Percentiles rank a stretch among this genome's conserved stretches.
Evolutionary conservation across 768 basidiomycete genomes (phyloP).

Genomic region (Psilocybe sp.): DNA sequence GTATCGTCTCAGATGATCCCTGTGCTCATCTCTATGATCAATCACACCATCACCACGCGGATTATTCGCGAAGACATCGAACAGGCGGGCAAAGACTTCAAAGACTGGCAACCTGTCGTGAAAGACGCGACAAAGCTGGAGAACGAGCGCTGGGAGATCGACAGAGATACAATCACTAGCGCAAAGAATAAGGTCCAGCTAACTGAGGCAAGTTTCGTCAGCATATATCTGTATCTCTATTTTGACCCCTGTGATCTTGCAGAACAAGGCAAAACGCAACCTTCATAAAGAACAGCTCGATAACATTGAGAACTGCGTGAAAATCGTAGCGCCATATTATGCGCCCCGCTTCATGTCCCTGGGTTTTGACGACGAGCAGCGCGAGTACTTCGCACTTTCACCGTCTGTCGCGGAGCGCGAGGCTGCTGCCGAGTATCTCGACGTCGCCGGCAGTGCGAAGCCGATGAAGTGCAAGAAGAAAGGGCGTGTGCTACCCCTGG

Average conservation of each 20-base stretch:
- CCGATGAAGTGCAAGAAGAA: constrained; percentile 39
- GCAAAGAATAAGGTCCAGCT: constrained; percentile 19
- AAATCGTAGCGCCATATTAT: constrained; percentile 42
- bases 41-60: constrained; percentile 43
- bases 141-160: constrained; percentile 55
- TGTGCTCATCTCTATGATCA: constrained; percentile 57
- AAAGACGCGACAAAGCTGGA: constrained; percentile 54
- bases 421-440: constrained; percentile 39
- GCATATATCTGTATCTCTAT: background rate
- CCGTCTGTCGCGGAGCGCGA: constrained; percentile 60
- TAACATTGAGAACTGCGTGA: constrained; percentile 55
- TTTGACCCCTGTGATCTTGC: background rate
- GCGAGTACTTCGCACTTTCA: constrained; percentile 65
- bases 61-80: constrained; percentile 61
- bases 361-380: constrained; percentile 69
- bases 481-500: constrained; percentile 35
- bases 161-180: constrained; percentile 30
- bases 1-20: constrained; percentile 67
- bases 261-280: constrained; percentile 44
- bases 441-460: constrained; percentile 27
- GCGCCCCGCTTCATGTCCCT: constrained; percentile 55
- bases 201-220: constrained; percentile 21
- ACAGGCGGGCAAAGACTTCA: constrained; percentile 49
- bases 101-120: constrained; percentile 47
- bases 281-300: constrained; percentile 48